phyloP scores from a whole-genome alignment of 2,329 filamentous ascomycete genomes.

The Dothideomycetes sp. region DNA sequence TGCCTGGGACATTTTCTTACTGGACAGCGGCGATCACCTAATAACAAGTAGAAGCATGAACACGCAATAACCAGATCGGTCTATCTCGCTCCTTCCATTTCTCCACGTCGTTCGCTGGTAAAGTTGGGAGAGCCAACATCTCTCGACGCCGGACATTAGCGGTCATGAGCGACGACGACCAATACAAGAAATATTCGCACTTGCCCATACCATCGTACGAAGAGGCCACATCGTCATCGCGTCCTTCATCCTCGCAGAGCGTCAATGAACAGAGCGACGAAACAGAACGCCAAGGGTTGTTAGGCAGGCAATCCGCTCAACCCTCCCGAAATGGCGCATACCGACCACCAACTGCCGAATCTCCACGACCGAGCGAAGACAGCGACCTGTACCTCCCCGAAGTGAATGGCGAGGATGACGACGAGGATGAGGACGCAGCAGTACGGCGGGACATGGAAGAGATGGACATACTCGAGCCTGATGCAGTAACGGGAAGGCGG shows the following conservation, averaged over 20 bases:
- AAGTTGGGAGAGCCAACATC: no score
- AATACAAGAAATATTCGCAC: conserved; percentile 22
- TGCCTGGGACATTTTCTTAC: no score
- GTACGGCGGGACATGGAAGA: conserved; percentile 78
- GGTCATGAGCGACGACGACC: conserved; percentile 10
- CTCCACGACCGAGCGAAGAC: conserved; percentile 56
- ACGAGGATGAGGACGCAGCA: conserved; percentile 42
- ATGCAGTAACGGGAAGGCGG: conserved; percentile 17
- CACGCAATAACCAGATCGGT: not conserved
- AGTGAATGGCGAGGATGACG: conserved; percentile 43
- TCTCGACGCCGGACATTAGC: not conserved
- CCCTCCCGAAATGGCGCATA: conserved; percentile 48
- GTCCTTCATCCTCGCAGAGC: conserved; percentile 41
- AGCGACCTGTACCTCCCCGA: conserved; percentile 43
- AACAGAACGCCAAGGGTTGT: conserved; percentile 67
- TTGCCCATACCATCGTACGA: conserved; percentile 76
- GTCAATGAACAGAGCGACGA: conserved; percentile 57
- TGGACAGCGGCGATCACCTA: no score
- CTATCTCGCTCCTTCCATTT: not conserved
- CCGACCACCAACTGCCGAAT: conserved; percentile 73
- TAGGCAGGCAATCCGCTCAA: conserved; percentile 34
- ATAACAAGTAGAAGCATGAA: not conserved
- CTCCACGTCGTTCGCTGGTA: not conserved
- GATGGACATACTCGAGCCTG: conserved; percentile 68
- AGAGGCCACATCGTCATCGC: conserved; percentile 57